phyloP scores from a whole-genome alignment of 228 moss, liverwort and hornwort genomes.

The Sphagnum fallax region DNA sequence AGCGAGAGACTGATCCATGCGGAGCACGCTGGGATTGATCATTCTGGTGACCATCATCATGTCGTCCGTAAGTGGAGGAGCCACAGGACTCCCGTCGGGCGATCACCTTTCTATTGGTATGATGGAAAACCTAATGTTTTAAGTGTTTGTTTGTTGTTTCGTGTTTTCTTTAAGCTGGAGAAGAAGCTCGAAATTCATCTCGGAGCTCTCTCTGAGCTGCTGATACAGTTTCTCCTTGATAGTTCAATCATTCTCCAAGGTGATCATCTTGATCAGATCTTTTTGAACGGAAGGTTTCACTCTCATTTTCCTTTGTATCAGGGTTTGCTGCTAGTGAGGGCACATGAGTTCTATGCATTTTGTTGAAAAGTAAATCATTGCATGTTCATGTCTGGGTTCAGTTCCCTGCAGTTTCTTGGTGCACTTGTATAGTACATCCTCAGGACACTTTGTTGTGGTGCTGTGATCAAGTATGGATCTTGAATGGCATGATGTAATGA shows the following conservation, averaged over 20 bases:
- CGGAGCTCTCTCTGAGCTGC: neutral
- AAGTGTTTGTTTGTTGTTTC: neutral
- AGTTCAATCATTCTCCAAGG: neutral
- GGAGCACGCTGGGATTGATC: constrained; percentile 17
- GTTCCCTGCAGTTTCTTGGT: no score
- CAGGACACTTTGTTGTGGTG: no score
- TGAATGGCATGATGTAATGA: no score
- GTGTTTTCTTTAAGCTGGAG: neutral
- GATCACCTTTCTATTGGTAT: constrained; percentile 40
- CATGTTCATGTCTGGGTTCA: no score
- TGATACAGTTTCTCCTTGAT: neutral
- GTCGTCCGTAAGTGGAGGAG: constrained; percentile 20
- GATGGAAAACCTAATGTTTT: neutral
- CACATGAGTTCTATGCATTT: no score
- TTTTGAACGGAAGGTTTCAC: no score
- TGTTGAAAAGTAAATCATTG: no score
- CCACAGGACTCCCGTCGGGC: constrained; percentile 31
- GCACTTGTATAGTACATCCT: no score
- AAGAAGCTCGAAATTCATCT: neutral
- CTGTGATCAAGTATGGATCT: no score
- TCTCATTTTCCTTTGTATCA: no score
- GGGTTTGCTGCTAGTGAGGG: no score
- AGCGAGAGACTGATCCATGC: constrained; percentile 11
- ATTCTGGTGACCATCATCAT: constrained; percentile 30
- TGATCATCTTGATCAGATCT: no score